Evolutionary conservation across 2,329 filamentous ascomycete genomes (phyloP).

Genomic region (Ophiosphaerella narmari): DNA sequence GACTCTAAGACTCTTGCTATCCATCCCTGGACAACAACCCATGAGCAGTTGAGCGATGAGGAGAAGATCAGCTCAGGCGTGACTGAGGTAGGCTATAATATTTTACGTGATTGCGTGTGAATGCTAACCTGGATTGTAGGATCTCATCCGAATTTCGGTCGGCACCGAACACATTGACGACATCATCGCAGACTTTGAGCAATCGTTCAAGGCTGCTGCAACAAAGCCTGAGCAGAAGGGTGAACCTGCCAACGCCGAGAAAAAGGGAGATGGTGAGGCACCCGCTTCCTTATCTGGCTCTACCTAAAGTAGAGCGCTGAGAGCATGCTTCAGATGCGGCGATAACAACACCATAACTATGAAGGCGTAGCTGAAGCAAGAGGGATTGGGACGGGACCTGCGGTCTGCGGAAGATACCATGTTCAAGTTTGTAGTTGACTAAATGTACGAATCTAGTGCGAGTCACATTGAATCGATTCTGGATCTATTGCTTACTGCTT

Average conservation of each 20-base stretch:
- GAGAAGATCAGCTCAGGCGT: constrained; percentile 83
- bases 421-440: not conserved
- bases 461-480: too few species aligned
- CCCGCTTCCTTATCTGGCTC: constrained; percentile 38
- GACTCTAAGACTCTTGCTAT: constrained; percentile 95
- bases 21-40: constrained; percentile 93
- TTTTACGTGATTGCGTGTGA: not conserved
- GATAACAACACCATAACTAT: not conserved
- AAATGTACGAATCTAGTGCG: too few species aligned
- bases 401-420: not conserved
- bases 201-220: constrained; percentile 71
- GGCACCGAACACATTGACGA: constrained; percentile 97
- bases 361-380: not conserved
- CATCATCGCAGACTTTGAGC: constrained; percentile 93
- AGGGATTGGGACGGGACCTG: not conserved
- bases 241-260: constrained; percentile 36
- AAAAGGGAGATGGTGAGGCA: constrained; percentile 32
- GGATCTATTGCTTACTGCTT: too few species aligned
- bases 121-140: constrained; percentile 54
- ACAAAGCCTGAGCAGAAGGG: constrained; percentile 50
- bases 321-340: not conserved
- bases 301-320: constrained; percentile 19
- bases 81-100: constrained; percentile 62
- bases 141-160: constrained; percentile 92
- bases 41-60: constrained; percentile 84